Base-by-base conservation (phyloP, 2,329 filamentous ascomycete genomes). In the Dryadomyces sulphureus region DNA sequence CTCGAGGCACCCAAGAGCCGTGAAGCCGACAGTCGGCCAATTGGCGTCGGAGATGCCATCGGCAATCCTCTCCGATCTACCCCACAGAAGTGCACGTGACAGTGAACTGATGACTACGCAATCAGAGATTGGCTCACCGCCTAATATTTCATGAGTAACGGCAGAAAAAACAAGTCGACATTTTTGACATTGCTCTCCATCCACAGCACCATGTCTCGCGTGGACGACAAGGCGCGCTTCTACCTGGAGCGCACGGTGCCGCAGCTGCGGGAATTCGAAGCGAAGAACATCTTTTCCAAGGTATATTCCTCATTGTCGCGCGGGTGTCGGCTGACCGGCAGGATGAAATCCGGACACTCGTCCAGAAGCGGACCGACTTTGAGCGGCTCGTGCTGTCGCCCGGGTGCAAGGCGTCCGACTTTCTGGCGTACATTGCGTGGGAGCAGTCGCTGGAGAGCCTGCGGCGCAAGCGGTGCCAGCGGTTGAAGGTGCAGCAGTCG, bases 221-320 rank as follows among this genome's bases (percentile, higher is more conserved):
- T 92, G 48, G 82, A 84, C 52, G 92, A 96, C 59, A 96, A 95
- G 65, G 92, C 90, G 47, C 85, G 90, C 48, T 96, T 90, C 65
- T 95, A 85, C 64, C 75, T 96, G 53, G 92, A 98, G 68, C 83
- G 90, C 55, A 83, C 84, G 2, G 85, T 95, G 38, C 87, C 89
- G 16, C 89, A 96, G 62, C 75, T 98, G 48, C 86, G 88, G 52
- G 88, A 94, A 57, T 93, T 87, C 62, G 84, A 94, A 64, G 77
- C 85, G 53, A 95, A 94, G 63, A 81, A 86, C 56, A 84, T 98
- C 55, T 98, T 98, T 66, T 77, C 74, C 50, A 80, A 82, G 67
- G 84, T 84, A 24, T 11, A 25, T 30, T 36, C 9, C 11, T n/a
- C 17, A 21, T 25, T 36, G 16, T 12, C 17, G 30, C n/a, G 8